Conservation (phyloP, 139 green algal genomes). For the Chlorella sp. region DNA sequence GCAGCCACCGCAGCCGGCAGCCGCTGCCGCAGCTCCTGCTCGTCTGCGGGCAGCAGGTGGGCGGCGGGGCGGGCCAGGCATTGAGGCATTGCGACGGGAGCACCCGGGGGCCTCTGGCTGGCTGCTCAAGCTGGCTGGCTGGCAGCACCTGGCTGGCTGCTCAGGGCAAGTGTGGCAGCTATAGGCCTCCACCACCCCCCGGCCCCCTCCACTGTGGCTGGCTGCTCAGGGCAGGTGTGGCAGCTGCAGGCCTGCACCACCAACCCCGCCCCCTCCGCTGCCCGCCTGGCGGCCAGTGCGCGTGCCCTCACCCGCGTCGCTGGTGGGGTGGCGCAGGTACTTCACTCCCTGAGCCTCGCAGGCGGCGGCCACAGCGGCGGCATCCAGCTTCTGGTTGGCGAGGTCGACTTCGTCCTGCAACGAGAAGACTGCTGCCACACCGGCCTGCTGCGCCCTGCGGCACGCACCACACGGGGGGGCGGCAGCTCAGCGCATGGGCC, state of each 20-base stretch:
- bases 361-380: neutral
- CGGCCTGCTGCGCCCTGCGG: neutral
- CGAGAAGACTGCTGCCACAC: neutral
- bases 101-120: neutral
- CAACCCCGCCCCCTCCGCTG: neutral
- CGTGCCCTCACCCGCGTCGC: neutral
- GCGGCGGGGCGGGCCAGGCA: neutral
- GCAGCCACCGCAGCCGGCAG: constrained; percentile 3
- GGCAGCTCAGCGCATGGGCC: neutral
- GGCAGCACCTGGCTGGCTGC: too few relatives aligned
- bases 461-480: neutral
- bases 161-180: neutral
- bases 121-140: neutral
- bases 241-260: neutral
- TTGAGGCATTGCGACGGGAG: neutral
- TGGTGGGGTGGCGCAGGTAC: constrained; percentile 6
- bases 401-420: neutral
- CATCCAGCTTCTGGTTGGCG: neutral
- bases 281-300: neutral
- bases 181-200: neutral
- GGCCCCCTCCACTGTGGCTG: too few relatives aligned
- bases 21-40: neutral
- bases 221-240: too few relatives aligned
- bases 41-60: constrained; percentile 1
- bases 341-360: constrained; percentile 4